Base-by-base conservation (phyloP, 1,284 basidiomycete genomes). In the Takashimella koratensis region DNA sequence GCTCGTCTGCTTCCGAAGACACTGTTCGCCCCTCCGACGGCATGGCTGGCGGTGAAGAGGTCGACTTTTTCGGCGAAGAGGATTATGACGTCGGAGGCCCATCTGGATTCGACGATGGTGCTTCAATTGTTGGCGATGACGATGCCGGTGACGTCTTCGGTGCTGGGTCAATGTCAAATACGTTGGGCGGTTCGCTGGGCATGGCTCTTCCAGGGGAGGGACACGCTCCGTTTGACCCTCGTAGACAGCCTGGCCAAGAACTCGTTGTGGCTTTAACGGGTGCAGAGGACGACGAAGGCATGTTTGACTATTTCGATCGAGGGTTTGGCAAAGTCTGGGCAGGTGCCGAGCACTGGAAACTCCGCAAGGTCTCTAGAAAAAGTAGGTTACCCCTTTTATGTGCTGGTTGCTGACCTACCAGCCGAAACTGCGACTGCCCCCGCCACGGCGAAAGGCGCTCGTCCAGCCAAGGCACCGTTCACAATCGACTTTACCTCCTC, bases 331-430 rank as follows among this genome's bases (percentile, higher is more conserved):
- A 91, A 80, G 95, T 93, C 65, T 98, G 95, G 95, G 95, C 96
- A 3, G 95, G 96, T 4, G 95, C 95, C 10, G 92, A 98, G 73
- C 96, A 99, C 73, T 98, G 95, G 95, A 98, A 96, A 73, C 75
- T 98, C 64, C 79, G 86, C 52, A 87, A 85, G 67, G 80, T 84
- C 25, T 80, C 90, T 45, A 81, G 86, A 52, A 84, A 83, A 78
- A 81, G 90, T 92, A 61, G 75, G 83, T 76, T 24, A 24, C 10
- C 20, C 16, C 19, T 42, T 2, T 21, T 13, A 23, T 20, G 46
- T 43, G 5, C 3, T 13, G 20, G 13, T 30, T 44, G 43, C 47
- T 53, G 55, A 36, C 44, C 50, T 43, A 36, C 82, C 81, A 45
- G 85, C 85, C 20, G 75, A 71, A 23, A 56, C 78, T 5, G 82